phyloP scores from a whole-genome alignment of 129 eudicot species.

The Artemisia annua region DNA sequence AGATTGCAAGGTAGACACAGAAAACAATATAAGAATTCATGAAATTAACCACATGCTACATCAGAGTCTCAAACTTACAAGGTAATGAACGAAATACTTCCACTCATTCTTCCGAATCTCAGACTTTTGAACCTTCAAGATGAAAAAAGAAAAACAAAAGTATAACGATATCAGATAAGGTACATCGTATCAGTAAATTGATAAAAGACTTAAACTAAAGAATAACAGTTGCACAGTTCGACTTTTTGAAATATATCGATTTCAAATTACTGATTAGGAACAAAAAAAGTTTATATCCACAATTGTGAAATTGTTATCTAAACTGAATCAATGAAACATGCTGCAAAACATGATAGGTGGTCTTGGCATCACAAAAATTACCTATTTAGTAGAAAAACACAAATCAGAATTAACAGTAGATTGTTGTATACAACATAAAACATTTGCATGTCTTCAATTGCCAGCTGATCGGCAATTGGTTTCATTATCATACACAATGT shows the following conservation, averaged over 20 bases:
- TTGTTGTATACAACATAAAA: conserved; percentile 10
- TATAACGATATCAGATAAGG: conserved; percentile 16
- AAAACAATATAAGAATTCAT: not conserved
- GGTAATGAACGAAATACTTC: conserved; percentile 90
- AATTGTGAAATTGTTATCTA: not conserved
- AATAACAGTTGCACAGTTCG: not conserved
- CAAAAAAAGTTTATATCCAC: conserved; percentile 12
- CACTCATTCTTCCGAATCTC: conserved; percentile 61
- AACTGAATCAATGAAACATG: conserved; percentile 5
- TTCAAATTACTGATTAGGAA: conserved; percentile 7
- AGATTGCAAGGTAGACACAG: conserved; percentile 12
- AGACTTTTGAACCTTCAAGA: conserved; percentile 72
- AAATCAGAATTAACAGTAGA: not conserved
- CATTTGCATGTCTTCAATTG: conserved; percentile 9
- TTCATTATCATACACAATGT: not conserved
- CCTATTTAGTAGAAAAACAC: not conserved
- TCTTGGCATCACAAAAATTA: not conserved
- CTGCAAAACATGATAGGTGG: conserved; percentile 2
- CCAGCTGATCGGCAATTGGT: not conserved
- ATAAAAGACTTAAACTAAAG: conserved; percentile 9
- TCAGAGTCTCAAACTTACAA: conserved; percentile 57
- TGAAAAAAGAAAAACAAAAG: conserved; percentile 10
- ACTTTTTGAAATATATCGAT: not conserved
- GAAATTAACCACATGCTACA: conserved; percentile 9
- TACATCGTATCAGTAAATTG: conserved; percentile 17